Conservation (phyloP, 257 asterid genomes). For the Echites panduratus region DNA sequence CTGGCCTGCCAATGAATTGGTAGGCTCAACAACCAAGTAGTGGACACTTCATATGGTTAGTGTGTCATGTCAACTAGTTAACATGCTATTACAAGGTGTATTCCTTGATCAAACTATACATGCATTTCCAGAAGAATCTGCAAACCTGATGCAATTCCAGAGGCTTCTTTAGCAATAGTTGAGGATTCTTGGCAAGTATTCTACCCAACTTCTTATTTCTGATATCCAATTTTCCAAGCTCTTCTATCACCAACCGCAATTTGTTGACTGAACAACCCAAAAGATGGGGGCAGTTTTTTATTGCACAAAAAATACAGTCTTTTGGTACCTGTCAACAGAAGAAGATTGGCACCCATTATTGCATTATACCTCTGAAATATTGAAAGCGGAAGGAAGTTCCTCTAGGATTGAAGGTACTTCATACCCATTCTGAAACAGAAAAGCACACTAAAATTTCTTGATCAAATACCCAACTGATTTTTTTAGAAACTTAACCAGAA, state of each 20-base stretch:
- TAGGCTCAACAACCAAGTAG: neutral
- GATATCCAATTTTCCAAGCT: constrained; percentile 44
- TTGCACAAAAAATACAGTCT: constrained; percentile 44
- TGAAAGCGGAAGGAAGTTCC: constrained; percentile 9
- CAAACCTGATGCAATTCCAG: constrained; percentile 76
- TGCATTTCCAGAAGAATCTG: constrained; percentile 2
- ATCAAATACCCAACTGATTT: neutral
- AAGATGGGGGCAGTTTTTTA: constrained; percentile 67
- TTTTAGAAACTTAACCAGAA: neutral
- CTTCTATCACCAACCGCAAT: constrained; percentile 59
- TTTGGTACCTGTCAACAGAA: constrained; percentile 58
- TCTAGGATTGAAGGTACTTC: neutral
- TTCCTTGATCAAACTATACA: neutral
- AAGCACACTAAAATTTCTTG: neutral
- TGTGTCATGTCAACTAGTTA: neutral
- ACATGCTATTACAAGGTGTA: neutral
- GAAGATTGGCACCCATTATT: neutral
- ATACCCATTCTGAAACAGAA: neutral
- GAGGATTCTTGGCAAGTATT: constrained; percentile 77
- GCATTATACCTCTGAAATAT: neutral
- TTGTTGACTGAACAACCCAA: constrained; percentile 71
- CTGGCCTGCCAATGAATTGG: neutral
- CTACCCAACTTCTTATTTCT: constrained; percentile 59
- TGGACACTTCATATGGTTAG: neutral
- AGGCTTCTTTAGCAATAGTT: constrained; percentile 69